Percentiles rank a stretch among this genome's conserved stretches.
Evolutionary conservation across 139 green algal genomes (phyloP).

Genomic region (Chlorella sp.): DNA sequence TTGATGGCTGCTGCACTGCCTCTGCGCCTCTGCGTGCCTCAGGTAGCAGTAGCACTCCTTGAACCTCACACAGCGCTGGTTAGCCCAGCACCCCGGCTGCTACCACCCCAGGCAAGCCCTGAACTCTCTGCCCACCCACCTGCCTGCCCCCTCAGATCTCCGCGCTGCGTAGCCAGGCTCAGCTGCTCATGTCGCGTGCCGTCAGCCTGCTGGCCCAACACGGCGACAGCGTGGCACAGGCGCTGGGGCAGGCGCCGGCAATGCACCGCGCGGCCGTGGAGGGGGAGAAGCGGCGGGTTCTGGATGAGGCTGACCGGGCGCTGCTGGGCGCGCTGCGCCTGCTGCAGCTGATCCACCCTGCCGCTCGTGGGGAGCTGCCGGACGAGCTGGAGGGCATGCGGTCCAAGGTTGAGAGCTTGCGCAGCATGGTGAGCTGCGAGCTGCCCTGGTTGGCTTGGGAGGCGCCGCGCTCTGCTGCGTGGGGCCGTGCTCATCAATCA

Average conservation of each 20-base stretch:
- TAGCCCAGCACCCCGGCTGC: no score
- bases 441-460: no score
- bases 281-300: neutral
- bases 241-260: neutral
- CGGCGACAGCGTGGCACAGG: neutral
- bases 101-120: neutral
- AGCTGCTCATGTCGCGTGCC: neutral
- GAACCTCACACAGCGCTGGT: neutral
- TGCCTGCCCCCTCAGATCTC: neutral
- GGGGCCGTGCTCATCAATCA: neutral
- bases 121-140: neutral
- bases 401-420: neutral
- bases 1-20: neutral
- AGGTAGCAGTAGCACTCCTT: neutral
- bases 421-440: neutral
- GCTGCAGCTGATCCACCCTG: neutral
- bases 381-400: neutral
- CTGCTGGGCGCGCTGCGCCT: neutral
- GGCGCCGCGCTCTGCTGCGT: no score
- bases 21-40: neutral
- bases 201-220: neutral
- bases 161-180: neutral
- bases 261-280: neutral
- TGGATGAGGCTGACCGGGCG: neutral
- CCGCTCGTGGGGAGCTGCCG: neutral